These are phyloP conservation scores for Cercospora berteroae DNA, from an alignment of 2,329 filamentous ascomycete species.

Conservation along the genomic window DNA sequence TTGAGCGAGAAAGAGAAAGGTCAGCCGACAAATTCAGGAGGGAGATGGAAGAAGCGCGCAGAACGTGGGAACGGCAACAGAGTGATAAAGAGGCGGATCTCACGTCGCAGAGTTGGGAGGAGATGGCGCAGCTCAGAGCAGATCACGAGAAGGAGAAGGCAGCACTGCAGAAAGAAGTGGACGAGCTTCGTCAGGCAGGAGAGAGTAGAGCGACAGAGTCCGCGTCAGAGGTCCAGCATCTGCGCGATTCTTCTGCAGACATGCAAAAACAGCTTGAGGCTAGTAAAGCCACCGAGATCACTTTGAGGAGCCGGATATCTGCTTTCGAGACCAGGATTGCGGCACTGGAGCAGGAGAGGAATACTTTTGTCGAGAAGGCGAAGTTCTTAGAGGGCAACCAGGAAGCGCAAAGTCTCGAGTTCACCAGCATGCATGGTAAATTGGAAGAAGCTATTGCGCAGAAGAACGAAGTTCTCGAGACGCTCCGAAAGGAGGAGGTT, in stretches of 20 bases:
- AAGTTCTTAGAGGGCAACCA: conserved; percentile 87
- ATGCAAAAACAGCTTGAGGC: conserved; percentile 29
- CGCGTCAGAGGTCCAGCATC: conserved; percentile 49
- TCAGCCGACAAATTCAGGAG: conserved; percentile 55
- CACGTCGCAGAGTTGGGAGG: conserved; percentile 63
- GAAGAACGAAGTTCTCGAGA: conserved; percentile 71
- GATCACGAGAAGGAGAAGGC: conserved; percentile 65
- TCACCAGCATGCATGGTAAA: conserved; percentile 74
- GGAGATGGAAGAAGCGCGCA: conserved; percentile 50
- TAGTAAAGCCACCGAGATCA: conserved; percentile 61
- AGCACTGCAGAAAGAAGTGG: conserved; percentile 55
- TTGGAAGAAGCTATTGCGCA: conserved; percentile 73
- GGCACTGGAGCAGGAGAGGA: conserved; percentile 70
- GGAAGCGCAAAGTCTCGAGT: conserved; percentile 83
- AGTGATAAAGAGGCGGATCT: conserved; percentile 58
- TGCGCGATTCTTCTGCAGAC: conserved; percentile 30
- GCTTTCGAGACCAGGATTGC: conserved; percentile 53
- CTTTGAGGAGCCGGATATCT: conserved; percentile 55
- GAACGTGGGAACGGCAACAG: conserved; percentile 43
- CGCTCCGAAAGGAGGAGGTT: conserved; percentile 87
- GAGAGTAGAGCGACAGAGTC: conserved; percentile 56
- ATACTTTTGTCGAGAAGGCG: conserved; percentile 75
- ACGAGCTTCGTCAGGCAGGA: conserved; percentile 50
- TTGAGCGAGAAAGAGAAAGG: conserved; percentile 48
- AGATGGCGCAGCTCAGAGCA: conserved; percentile 63